Conservation (phyloP, 2,329 filamentous ascomycete genomes). For the Talaromyces sp. region DNA sequence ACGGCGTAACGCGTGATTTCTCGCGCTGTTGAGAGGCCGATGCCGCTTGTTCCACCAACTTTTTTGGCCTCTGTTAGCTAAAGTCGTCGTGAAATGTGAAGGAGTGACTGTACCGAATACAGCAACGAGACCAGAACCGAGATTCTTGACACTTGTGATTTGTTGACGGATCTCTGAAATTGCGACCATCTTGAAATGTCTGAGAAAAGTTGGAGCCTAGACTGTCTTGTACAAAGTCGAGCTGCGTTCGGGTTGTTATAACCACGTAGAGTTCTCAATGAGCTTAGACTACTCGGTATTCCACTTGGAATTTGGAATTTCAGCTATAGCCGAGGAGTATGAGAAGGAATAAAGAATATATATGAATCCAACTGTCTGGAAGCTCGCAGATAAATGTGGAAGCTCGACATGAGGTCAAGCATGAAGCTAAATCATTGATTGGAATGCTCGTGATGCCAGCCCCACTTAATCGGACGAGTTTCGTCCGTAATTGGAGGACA, state of each 20-base stretch:
- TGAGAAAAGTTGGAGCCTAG: neutral
- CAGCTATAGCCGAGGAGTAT: no score
- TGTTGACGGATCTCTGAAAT: slow-evolving; percentile 14
- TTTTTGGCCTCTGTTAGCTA: neutral
- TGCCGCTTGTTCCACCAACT: slow-evolving; percentile 54
- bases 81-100: neutral
- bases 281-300: no score
- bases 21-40: slow-evolving; percentile 50
- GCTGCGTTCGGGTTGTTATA: neutral
- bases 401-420: neutral
- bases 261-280: no score
- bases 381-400: neutral
- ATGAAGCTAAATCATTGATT: neutral
- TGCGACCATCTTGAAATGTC: slow-evolving; percentile 13
- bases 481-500: neutral
- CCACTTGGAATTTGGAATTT: no score
- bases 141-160: slow-evolving; percentile 13
- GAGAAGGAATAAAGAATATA: no score
- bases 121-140: slow-evolving; percentile 18
- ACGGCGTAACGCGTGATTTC: slow-evolving; percentile 42
- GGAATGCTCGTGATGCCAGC: neutral
- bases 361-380: no score
- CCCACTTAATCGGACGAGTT: neutral
- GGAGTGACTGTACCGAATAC: slow-evolving; percentile 15
- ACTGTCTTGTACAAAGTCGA: neutral